Base-by-base conservation (phyloP, 2,329 filamentous ascomycete species). In the Cordyceps fumosorosea region DNA sequence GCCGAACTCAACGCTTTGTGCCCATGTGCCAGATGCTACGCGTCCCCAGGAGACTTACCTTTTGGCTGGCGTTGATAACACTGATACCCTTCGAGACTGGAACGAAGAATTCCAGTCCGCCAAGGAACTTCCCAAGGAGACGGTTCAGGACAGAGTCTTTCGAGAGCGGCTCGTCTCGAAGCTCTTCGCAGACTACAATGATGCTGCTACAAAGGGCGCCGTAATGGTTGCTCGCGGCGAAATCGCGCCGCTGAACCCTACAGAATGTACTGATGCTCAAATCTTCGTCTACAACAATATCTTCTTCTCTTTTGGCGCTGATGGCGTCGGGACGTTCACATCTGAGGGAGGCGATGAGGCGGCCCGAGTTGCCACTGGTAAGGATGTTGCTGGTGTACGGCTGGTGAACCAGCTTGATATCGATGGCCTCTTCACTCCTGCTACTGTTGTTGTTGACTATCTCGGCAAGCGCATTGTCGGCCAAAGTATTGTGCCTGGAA, bases 211-310 rank as follows among this genome's bases (percentile, higher is more conserved):
- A 47, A 87, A 91, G 65, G 95, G 95, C 65, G 93, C 95, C 37
- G 90, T 97, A 52, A 81, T 98, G 67, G 93, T 99, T 60, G 93
- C 93, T 26, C 85, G 91, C 62, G 95, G 95, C 60, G 95, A 99
- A 74, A 89, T 99, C 66, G 88, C 92, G 22, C 91, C 95, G 7
- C 78, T 99, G 60, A 99, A 99, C 78, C 96, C 95, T 7, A 98
- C 93, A 0, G 95, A 99, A 77, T 87, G 83, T 66, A 86, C 84
- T 67, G 93, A 99, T 74, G 95, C 95, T 4, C 95, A 99, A 74
- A 99, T 99, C 67, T 99, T 96, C 71, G 93, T 99, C 26, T 97
- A 98, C 81, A 98, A 98, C 81, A 99, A 99, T 77, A 92, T 99
- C 67, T 99, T 99, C 80, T 99, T 96, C 80, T 98, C 95, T 0